phyloP scores from a whole-genome alignment of 2,329 filamentous ascomycete genomes.

The Pseudogymnoascus sp. region DNA sequence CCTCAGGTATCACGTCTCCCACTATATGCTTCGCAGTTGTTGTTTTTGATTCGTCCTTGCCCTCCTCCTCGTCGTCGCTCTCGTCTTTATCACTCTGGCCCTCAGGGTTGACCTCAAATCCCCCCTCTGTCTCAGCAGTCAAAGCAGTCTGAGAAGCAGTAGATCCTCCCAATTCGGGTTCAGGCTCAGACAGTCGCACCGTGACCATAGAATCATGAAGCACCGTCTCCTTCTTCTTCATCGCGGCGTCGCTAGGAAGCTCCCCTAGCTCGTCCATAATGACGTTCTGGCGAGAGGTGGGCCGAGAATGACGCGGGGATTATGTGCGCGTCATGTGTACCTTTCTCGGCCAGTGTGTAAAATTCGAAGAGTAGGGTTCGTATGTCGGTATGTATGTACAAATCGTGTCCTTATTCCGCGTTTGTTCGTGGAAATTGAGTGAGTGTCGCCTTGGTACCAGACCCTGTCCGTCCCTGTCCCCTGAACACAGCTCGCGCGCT shows the following conservation, averaged over 20 bases:
- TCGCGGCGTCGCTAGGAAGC: not conserved
- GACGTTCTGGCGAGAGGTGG: not conserved
- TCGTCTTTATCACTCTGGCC: not conserved
- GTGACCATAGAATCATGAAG: slow-evolving; percentile 67
- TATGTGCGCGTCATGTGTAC: not conserved
- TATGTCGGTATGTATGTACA: not conserved
- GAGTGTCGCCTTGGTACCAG: not conserved
- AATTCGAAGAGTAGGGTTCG: not conserved
- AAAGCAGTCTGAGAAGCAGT: slow-evolving; percentile 17
- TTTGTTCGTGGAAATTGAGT: not conserved
- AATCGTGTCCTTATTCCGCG: not conserved
- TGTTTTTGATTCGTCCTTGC: not conserved
- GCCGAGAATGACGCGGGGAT: not conserved
- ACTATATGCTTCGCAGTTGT: not conserved
- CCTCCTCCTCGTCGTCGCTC: not conserved
- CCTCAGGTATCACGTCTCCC: not conserved
- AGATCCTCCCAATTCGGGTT: not conserved
- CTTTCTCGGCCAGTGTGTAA: not conserved
- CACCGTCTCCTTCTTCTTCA: slow-evolving; percentile 2
- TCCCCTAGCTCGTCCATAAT: not conserved
- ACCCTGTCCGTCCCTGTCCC: not conserved
- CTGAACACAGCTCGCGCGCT: not conserved
- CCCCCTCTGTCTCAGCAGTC: slow-evolving; percentile 8
- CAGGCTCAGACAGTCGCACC: slow-evolving; percentile 57
- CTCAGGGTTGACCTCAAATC: no score